Evolutionary conservation across 2,329 filamentous ascomycete species (phyloP), one percentile per base, ranked within the genome.

Genomic region (Diaporthe sp.): DNA sequence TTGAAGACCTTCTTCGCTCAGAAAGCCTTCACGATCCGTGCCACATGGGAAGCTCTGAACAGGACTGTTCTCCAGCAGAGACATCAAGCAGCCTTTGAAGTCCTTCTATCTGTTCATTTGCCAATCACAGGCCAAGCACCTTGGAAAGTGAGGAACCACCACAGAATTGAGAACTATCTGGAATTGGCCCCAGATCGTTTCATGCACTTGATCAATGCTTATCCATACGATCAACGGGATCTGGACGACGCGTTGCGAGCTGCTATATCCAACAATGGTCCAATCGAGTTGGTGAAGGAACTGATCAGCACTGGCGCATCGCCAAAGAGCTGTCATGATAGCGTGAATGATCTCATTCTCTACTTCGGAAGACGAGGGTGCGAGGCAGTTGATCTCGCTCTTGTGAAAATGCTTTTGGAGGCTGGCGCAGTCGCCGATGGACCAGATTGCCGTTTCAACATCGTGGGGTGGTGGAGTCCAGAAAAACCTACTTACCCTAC

Each of bases 391-490:
- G 56, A 30, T 4, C 37, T 42, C 37, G 2, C 4, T 9, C 8
- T 61, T 27, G 9, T 61, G n/a, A 1, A 27, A 61, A 3, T 27
- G 1, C n/a, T 61, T 12, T 27, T 61, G n/a, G 37, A 61, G n/a
- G 37, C n/a, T 22, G 56, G 56, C 8, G 56, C 56, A 42, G 56
- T 61, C n/a, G 35, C 42, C 13, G 56, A 61, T 61, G 13, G 27
- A 10, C 32, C 22, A 19, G 22, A 4, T 15, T 0, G 0, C 3
- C 4, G 8, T n/a, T 6, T 2, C 4, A 3, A 35, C 30, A 5
- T 2, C 19, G 1, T 35, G 30, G 27, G 15, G 32, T 58, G 55
- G 55, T 1, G 2, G 19, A 1, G 7, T 22, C 35, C 56, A 13
- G 9, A 5, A 5, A 0, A 9, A 1, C 35, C n/a, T 2, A 4